A percentile compares a stretch with the other conserved stretches of the same genome.
phyloP scores from a whole-genome alignment of 495 filamentous ascomycete species.

The Neurospora sp. region DNA sequence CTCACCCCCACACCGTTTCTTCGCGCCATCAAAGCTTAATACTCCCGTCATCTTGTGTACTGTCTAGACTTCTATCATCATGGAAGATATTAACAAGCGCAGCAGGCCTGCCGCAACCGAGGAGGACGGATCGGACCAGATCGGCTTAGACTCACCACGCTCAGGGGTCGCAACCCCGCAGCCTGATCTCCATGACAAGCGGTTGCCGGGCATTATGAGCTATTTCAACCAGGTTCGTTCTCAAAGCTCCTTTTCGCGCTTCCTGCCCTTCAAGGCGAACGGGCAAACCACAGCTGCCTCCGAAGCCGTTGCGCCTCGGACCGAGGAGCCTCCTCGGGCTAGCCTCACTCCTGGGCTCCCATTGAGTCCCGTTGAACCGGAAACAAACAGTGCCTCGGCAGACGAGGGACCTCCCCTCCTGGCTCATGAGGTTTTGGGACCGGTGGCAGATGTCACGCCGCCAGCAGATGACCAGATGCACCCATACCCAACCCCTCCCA shows the following conservation, averaged over 20 bases:
- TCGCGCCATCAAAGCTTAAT: slow-evolving; percentile 1
- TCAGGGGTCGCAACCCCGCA: slow-evolving; percentile 80
- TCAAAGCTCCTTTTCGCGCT: slow-evolving; percentile 34
- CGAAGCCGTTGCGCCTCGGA: slow-evolving; percentile 22
- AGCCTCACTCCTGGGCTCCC: slow-evolving; percentile 15
- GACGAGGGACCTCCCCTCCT: slow-evolving; percentile 42
- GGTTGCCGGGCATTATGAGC: slow-evolving; percentile 81
- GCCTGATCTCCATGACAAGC: slow-evolving; percentile 81
- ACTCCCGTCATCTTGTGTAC: not conserved
- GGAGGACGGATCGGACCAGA: slow-evolving; percentile 65
- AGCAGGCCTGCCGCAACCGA: slow-evolving; percentile 43
- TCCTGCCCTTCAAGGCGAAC: slow-evolving; percentile 26
- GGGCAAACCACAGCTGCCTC: slow-evolving; percentile 29
- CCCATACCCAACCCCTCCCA: slow-evolving; percentile 48
- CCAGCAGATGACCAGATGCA: slow-evolving; percentile 26
- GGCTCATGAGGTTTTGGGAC: slow-evolving; percentile 37
- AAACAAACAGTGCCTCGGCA: slow-evolving; percentile 15
- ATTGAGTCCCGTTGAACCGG: slow-evolving; percentile 14
- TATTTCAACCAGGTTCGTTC: slow-evolving; percentile 97
- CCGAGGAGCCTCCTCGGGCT: slow-evolving; percentile 25
- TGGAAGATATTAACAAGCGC: slow-evolving; percentile 34
- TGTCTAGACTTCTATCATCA: slow-evolving; percentile 12
- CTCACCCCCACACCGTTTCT: slow-evolving; percentile 12
- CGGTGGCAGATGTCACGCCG: slow-evolving; percentile 22
- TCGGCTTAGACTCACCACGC: slow-evolving; percentile 73